phyloP scores from a whole-genome alignment of 2,329 filamentous ascomycete genomes.

The Herpotrichia juniperi region DNA sequence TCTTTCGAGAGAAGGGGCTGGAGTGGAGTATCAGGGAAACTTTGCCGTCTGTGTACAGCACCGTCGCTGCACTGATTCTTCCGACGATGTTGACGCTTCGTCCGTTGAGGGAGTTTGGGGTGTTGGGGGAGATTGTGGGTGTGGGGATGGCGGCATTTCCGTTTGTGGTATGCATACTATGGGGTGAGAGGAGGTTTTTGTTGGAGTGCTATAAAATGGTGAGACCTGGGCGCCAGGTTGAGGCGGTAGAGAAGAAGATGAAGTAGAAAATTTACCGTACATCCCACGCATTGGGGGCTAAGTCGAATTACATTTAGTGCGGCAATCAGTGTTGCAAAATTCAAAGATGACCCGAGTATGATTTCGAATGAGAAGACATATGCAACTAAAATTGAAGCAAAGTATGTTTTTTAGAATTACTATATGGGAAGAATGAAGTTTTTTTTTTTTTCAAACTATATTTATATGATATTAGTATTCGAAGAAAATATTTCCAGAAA shows the following conservation, averaged over 20 bases:
- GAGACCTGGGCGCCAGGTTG: background rate
- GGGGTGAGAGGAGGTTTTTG: constrained; percentile 40
- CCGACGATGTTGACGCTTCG: constrained; percentile 44
- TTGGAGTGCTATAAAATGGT: constrained; percentile 43
- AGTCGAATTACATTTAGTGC: too few relatives aligned
- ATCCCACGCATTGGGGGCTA: too few relatives aligned
- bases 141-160: constrained; percentile 15
- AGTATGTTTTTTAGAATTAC: too few relatives aligned
- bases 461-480: too few relatives aligned
- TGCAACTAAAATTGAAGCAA: too few relatives aligned
- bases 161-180: constrained; percentile 43
- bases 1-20: constrained; percentile 28
- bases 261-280: too few relatives aligned
- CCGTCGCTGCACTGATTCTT: constrained; percentile 46
- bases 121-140: constrained; percentile 44
- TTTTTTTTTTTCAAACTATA: too few relatives aligned
- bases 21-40: constrained; percentile 23
- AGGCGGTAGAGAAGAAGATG: background rate
- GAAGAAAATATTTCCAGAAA: too few relatives aligned
- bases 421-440: too few relatives aligned
- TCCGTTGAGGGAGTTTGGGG: constrained; percentile 37
- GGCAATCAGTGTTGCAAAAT: too few relatives aligned
- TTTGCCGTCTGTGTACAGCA: constrained; percentile 32
- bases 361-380: too few relatives aligned
- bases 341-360: too few relatives aligned